These are phyloP conservation scores for Volvox carteri DNA, from an alignment of 163 green algal genomes.

Conservation along the genomic window DNA sequence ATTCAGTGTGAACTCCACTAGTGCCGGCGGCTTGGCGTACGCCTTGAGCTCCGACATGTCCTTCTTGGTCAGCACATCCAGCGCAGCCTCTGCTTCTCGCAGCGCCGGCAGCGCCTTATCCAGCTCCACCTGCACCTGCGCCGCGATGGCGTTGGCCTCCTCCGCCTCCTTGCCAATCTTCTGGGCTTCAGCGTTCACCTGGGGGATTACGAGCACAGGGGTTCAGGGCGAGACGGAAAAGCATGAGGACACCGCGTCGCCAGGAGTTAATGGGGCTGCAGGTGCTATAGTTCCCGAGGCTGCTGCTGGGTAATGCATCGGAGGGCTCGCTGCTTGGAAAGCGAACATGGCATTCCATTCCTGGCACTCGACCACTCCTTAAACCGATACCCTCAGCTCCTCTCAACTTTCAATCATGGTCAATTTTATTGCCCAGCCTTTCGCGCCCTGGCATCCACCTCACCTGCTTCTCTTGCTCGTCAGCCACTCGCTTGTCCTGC, in stretches of 20 bases:
- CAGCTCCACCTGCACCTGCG: conserved; percentile 85
- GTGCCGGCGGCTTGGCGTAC: conserved; percentile 89
- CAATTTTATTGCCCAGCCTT: too few species aligned
- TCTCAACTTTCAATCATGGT: too few species aligned
- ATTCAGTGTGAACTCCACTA: conserved; percentile 87
- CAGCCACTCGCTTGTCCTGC: conserved; percentile 89
- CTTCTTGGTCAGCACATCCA: conserved; percentile 95
- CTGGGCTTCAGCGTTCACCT: conserved; percentile 88
- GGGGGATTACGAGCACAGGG: not conserved
- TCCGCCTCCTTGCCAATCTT: conserved; percentile 91
- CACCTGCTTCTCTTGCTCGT: conserved; percentile 91
- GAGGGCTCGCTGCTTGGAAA: too few species aligned
- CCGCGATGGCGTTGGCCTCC: conserved; percentile 89
- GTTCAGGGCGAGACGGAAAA: not conserved
- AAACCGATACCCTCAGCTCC: too few species aligned
- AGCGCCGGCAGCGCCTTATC: conserved; percentile 92
- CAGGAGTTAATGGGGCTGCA: too few species aligned
- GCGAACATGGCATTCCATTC: too few species aligned
- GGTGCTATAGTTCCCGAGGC: too few species aligned
- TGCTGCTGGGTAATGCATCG: too few species aligned
- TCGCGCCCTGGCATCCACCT: too few species aligned
- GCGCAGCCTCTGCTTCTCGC: conserved; percentile 82
- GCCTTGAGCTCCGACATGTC: conserved; percentile 93
- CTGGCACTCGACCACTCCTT: too few species aligned
- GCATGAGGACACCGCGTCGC: too few species aligned